Evolutionary conservation across 805 yeast species (phyloP).

Genomic region (Geotrichum ghanense): DNA sequence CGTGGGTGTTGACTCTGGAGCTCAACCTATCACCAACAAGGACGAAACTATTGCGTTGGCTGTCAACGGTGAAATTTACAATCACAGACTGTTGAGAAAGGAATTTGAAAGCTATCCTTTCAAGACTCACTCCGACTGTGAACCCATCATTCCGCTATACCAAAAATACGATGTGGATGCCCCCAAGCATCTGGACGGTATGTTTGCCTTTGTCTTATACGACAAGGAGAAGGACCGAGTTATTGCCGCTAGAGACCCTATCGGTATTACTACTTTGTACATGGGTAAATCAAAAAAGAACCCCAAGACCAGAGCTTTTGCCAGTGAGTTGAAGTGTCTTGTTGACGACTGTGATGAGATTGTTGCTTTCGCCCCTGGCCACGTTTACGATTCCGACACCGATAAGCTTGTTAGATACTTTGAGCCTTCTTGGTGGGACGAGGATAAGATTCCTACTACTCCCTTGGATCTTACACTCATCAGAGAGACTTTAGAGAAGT

Average conservation of each 20-base stretch:
- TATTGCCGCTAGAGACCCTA: constrained; percentile 96
- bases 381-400: constrained; percentile 84
- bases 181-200: constrained; percentile 90
- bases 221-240: constrained; percentile 79
- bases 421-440: constrained; percentile 94
- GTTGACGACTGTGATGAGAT: constrained; percentile 91
- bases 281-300: constrained; percentile 67
- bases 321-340: constrained; percentile 89
- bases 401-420: constrained; percentile 80
- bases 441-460: constrained; percentile 54
- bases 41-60: constrained; percentile 66
- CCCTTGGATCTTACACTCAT: constrained; percentile 63
- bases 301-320: constrained; percentile 77
- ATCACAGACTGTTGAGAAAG: constrained; percentile 83
- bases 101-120: constrained; percentile 61
- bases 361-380: constrained; percentile 96
- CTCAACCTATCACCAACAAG: constrained; percentile 85
- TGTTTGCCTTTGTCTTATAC: constrained; percentile 92
- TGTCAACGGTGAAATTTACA: constrained; percentile 97
- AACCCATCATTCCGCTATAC: constrained; percentile 89
- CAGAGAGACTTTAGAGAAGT: constrained; percentile 76
- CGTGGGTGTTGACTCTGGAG: constrained; percentile 95
- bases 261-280: constrained; percentile 92
- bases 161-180: constrained; percentile 80
- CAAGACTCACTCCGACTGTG: constrained; percentile 91